Conservation (phyloP, 2,329 filamentous ascomycete genomes). For the Fusarium verrucosum region DNA sequence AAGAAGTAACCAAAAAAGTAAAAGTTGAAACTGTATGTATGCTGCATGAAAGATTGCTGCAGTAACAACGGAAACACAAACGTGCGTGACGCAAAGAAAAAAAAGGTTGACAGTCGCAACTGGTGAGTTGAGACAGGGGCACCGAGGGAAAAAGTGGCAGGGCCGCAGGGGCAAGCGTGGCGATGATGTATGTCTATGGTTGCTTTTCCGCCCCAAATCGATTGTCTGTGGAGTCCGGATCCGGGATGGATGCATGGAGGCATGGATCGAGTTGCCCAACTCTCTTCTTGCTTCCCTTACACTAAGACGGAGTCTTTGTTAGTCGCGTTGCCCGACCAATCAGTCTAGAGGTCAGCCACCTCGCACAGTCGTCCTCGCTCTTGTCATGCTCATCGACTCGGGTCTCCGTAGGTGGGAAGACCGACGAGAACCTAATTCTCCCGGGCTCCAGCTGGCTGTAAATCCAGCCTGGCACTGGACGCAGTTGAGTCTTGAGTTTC, state of each 20-base stretch:
- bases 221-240: constrained; percentile 50
- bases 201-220: constrained; percentile 47
- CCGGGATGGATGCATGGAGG: constrained; percentile 45
- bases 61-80: constrained; percentile 1
- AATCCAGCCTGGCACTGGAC: constrained; percentile 31
- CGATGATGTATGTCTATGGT: constrained; percentile 49
- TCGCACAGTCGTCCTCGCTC: constrained; percentile 27
- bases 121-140: constrained; percentile 39
- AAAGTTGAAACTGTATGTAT: constrained; percentile 17
- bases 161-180: constrained; percentile 45
- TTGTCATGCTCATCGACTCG: constrained; percentile 40
- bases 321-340: constrained; percentile 43
- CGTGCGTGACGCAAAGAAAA: constrained; percentile 31
- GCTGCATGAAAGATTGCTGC: neutral
- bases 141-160: constrained; percentile 40
- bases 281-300: constrained; percentile 35
- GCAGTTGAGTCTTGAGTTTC: constrained; percentile 20
- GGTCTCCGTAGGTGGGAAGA: constrained; percentile 21
- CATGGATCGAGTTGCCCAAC: constrained; percentile 41
- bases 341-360: constrained; percentile 41
- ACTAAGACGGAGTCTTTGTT: constrained; percentile 41
- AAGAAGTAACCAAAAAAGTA: constrained; percentile 16
- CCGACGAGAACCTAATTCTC: constrained; percentile 30
- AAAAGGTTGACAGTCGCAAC: constrained; percentile 33
- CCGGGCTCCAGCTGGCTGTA: constrained; percentile 29